Evolutionary conservation across 495 filamentous ascomycete species (phyloP), one percentile per base, ranked within the genome.

Genomic region (Annulohypoxylon moriforme): DNA sequence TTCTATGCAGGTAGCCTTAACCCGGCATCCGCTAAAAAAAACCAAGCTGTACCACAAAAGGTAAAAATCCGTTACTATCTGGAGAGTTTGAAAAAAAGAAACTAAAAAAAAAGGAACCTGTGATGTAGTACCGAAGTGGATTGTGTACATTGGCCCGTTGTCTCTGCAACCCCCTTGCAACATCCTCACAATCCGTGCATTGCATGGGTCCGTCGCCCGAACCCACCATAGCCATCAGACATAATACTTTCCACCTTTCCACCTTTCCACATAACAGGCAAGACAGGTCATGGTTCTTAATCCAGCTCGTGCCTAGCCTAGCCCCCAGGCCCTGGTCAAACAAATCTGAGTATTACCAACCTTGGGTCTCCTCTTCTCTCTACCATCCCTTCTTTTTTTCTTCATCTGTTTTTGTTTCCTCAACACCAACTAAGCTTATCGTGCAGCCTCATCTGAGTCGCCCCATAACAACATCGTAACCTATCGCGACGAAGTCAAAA

Each of bases 261-360:
- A 40, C 36, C 55, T 25, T 61, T 61, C 47, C 68, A 60, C 56
- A 49, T 40, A 65, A 53, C 66, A 66, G 60, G 57, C 56, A 49
- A 40, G 60, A 53, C 66, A 66, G 60, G 57, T 69, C 67, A 58
- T 63, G 38, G 67, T 70, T 62, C 58, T 49, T 49, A 70, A 71
- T 69, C 71, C 71, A 69, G 67, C 71, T 74, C 67, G 40, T 71
- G 71, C 71, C 71, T 74, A 71, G 71, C 24, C 24, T 25, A 24
- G 22, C 71, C 67, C 66, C 71, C 61, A 52, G 70, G 67, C 67
- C 71, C 71, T 74, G 58, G 71, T 74, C 71, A 71, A 74, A 71
- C 67, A 70, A 74, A 74, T 74, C 71, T 70, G 62, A 67, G 71
- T 74, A 74, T 70, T 74, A 74, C 71, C 71, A 64, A 70, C 67